Evolutionary conservation across 225 moss, liverwort and hornwort genomes (phyloP).

Genomic region (Marchantia paleacea): DNA sequence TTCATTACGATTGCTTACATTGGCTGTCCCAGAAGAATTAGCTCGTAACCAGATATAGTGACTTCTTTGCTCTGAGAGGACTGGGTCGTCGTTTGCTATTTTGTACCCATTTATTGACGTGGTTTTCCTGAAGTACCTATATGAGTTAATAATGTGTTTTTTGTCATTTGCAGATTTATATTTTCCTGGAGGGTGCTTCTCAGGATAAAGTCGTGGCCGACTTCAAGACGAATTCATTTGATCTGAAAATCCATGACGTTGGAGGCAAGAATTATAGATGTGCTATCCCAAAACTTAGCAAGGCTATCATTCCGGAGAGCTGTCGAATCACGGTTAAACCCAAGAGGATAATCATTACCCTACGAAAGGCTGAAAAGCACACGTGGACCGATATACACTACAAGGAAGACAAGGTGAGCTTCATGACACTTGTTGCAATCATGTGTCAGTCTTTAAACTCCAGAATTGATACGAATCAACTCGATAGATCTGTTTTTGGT

Average conservation of each 20-base stretch:
- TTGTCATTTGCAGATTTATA: slow-evolving; percentile 18
- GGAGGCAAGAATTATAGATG: slow-evolving; percentile 36
- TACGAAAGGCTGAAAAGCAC: slow-evolving; percentile 21
- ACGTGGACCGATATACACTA: slow-evolving; percentile 28
- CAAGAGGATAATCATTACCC: slow-evolving; percentile 23
- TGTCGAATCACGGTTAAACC: slow-evolving; percentile 24
- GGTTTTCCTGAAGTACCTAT: no score
- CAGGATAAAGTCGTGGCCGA: slow-evolving; percentile 26
- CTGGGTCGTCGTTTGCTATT: no score
- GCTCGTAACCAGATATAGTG: no score
- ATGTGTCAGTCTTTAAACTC: neutral
- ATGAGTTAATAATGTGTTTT: neutral
- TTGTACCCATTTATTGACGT: no score
- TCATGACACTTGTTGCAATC: neutral
- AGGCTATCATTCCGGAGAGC: slow-evolving; percentile 19
- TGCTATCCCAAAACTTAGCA: slow-evolving; percentile 25
- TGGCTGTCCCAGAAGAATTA: no score
- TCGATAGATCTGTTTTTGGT: neutral
- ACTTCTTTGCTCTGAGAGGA: no score
- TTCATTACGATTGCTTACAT: no score
- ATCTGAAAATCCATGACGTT: slow-evolving; percentile 30
- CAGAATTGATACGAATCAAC: no score
- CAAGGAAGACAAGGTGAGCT: slow-evolving; percentile 30
- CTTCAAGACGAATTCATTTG: slow-evolving; percentile 26
- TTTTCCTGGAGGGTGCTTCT: slow-evolving; percentile 33